phyloP scores from a whole-genome alignment of 169 alveolate genomes.

The Eimeria necatrix region DNA sequence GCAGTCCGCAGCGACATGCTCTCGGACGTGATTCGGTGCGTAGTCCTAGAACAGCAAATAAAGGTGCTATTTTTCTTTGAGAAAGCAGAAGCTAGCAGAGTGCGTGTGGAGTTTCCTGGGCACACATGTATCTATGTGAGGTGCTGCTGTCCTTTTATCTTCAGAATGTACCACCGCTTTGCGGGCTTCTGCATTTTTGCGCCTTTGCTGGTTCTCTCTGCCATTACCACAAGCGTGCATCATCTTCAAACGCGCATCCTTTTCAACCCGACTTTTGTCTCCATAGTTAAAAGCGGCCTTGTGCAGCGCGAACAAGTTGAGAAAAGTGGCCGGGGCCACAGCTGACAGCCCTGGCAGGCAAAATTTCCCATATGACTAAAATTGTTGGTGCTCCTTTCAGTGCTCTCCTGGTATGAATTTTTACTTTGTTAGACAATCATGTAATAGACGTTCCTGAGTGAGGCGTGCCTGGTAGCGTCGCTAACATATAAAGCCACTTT shows the following conservation, averaged over 20 bases:
- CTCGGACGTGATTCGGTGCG: conserved; percentile 79
- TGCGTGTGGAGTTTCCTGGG: no score
- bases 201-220: conserved; percentile 65
- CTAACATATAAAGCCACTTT: no score
- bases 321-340: conserved; percentile 75
- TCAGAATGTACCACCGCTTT: conserved; percentile 77
- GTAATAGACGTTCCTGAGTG: no score
- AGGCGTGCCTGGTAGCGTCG: no score
- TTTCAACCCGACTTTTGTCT: conserved; percentile 78
- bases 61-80: no score
- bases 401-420: not conserved
- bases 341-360: not conserved
- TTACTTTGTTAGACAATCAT: no score
- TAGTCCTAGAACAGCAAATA: no score
- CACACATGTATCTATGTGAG: not conserved
- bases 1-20: conserved; percentile 80
- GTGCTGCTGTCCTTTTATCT: not conserved
- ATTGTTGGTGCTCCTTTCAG: not conserved
- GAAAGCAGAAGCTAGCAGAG: no score
- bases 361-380: not conserved
- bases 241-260: conserved; percentile 77
- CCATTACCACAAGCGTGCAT: conserved; percentile 74
- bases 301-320: conserved; percentile 80
- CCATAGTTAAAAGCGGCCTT: conserved; percentile 79
- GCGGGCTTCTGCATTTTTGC: conserved; percentile 76